Conservation (phyloP, 2,329 filamentous ascomycete species). For the Fragosphaeria purpurea region DNA sequence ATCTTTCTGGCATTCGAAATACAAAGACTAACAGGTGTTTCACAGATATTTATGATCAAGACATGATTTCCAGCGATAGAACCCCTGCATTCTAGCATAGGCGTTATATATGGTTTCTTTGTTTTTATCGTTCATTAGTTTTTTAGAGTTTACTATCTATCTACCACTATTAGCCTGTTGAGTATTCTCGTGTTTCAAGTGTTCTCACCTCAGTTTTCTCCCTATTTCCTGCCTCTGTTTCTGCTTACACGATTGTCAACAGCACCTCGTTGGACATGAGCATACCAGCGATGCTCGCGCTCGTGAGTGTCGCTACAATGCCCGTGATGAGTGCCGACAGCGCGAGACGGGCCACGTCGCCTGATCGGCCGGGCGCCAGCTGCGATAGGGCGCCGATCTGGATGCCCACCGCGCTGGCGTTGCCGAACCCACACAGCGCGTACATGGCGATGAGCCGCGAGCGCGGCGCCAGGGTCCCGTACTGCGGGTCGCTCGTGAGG, state of each 20-base stretch:
- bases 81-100: too few relatives aligned
- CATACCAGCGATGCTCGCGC: slow-evolving; percentile 68
- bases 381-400: slow-evolving; percentile 83
- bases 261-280: slow-evolving; percentile 40
- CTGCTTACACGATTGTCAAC: neutral
- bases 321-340: slow-evolving; percentile 69
- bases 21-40: slow-evolving; percentile 12
- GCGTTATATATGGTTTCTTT: too few relatives aligned
- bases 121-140: too few relatives aligned
- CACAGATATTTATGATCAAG: slow-evolving; percentile 62
- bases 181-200: too few relatives aligned
- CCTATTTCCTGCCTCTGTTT: too few relatives aligned
- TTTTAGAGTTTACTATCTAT: too few relatives aligned
- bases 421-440: slow-evolving; percentile 73
- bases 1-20: neutral
- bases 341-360: slow-evolving; percentile 66
- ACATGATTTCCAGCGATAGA: slow-evolving; percentile 9
- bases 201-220: too few relatives aligned
- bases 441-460: slow-evolving; percentile 78
- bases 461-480: slow-evolving; percentile 52
- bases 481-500: slow-evolving; percentile 40
- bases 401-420: slow-evolving; percentile 78
- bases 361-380: slow-evolving; percentile 62
- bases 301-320: slow-evolving; percentile 68
- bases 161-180: too few relatives aligned